Evolutionary conservation across 2,329 filamentous ascomycete species (phyloP).

Genomic region (Elsinoe arachidis): DNA sequence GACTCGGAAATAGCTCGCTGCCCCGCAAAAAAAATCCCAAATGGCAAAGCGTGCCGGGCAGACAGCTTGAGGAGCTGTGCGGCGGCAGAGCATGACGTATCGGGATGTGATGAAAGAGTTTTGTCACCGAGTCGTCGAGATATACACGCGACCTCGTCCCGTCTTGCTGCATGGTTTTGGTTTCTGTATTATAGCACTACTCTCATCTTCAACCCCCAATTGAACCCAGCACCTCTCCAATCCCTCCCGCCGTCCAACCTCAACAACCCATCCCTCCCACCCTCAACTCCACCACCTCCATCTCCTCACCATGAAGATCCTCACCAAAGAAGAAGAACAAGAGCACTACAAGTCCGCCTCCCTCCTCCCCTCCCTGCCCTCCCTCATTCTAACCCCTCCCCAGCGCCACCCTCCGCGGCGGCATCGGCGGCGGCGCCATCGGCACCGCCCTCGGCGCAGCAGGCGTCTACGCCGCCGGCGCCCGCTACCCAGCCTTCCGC

Average conservation of each 20-base stretch:
- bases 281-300: conserved; percentile 21
- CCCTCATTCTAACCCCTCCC: conserved; percentile 18
- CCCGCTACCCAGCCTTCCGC: conserved; percentile 69
- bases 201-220: too few relatives aligned
- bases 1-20: not conserved
- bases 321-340: conserved; percentile 85
- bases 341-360: conserved; percentile 64
- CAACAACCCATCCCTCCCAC: not conserved
- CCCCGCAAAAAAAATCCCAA: not conserved
- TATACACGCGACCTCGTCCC: too few relatives aligned
- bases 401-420: conserved; percentile 68
- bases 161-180: too few relatives aligned
- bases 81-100: too few relatives aligned
- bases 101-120: too few relatives aligned
- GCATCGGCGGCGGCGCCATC: conserved; percentile 59
- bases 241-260: not conserved
- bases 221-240: not conserved
- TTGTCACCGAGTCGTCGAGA: too few relatives aligned
- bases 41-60: too few relatives aligned
- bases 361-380: not conserved
- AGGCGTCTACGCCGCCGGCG: conserved; percentile 59
- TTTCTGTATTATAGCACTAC: too few relatives aligned
- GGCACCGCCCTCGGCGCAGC: conserved; percentile 60
- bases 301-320: conserved; percentile 66
- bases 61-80: too few relatives aligned